phyloP scores from a whole-genome alignment of 108 stramenopile species.

The Fragilaria radians region DNA sequence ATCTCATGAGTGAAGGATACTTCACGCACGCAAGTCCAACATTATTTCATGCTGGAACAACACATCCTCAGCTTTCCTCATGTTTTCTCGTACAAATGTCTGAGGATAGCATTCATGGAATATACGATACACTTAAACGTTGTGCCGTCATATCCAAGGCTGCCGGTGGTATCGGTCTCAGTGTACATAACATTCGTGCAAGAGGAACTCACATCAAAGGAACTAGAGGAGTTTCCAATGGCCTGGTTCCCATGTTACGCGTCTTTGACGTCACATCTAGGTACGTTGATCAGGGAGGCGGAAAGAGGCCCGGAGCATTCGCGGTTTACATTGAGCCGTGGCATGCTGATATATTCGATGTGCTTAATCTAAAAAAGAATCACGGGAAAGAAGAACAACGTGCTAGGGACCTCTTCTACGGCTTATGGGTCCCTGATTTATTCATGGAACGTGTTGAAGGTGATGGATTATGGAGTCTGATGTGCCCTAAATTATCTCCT shows the following conservation, averaged over 20 bases:
- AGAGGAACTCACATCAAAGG: constrained; percentile 88
- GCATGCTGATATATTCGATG: constrained; percentile 94
- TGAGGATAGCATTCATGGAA: constrained; percentile 95
- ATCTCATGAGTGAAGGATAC: constrained; percentile 88
- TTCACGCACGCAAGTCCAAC: constrained; percentile 98
- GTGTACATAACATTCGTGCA: constrained; percentile 93
- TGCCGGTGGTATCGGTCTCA: constrained; percentile 95
- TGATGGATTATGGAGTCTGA: constrained; percentile 92
- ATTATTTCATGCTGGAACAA: constrained; percentile 94
- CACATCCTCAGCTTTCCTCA: constrained; percentile 89
- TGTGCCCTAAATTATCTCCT: constrained; percentile 91
- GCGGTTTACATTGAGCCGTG: constrained; percentile 96
- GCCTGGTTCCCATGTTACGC: constrained; percentile 98
- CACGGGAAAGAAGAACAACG: constrained; percentile 95
- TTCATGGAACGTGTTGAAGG: constrained; percentile 94
- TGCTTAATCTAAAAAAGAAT: constrained; percentile 93
- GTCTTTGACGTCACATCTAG: constrained; percentile 95
- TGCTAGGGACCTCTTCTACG: constrained; percentile 94
- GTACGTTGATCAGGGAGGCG: constrained; percentile 97
- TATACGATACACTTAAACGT: constrained; percentile 93
- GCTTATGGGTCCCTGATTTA: constrained; percentile 95
- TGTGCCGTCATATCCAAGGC: constrained; percentile 93
- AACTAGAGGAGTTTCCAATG: constrained; percentile 91
- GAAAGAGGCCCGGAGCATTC: constrained; percentile 94
- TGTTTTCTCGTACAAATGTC: constrained; percentile 96